A percentile compares a stretch with the other conserved stretches of the same genome.
Evolutionary conservation across 2,329 filamentous ascomycete species (phyloP).

Genomic region (Helotiales sp.): DNA sequence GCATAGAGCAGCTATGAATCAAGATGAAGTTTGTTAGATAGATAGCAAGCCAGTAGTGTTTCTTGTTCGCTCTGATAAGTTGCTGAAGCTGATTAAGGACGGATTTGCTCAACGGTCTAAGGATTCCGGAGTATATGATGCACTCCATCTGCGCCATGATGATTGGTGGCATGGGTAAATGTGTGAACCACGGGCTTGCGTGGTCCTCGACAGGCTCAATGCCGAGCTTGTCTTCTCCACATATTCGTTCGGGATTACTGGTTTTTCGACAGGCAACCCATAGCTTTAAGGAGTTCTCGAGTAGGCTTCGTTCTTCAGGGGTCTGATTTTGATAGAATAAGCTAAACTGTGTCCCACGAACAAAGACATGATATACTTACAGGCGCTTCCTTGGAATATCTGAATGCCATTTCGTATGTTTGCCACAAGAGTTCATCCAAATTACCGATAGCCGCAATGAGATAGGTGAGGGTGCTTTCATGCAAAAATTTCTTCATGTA

Average conservation of each 20-base stretch:
- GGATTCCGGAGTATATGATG: too few species aligned
- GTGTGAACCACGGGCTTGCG: not conserved
- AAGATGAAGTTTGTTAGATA: too few species aligned
- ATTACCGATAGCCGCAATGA: not conserved
- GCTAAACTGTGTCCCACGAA: too few species aligned
- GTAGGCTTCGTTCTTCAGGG: conserved; percentile 1
- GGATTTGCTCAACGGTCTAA: too few species aligned
- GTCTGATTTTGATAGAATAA: not conserved
- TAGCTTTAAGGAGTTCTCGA: not conserved
- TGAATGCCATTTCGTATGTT: conserved; percentile 8
- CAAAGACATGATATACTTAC: too few species aligned
- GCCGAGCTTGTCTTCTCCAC: not conserved
- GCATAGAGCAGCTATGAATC: too few species aligned
- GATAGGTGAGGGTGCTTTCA: not conserved
- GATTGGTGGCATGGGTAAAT: not conserved
- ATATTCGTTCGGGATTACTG: not conserved
- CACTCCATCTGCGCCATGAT: too few species aligned
- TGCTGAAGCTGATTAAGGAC: too few species aligned
- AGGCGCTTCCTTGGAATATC: not conserved
- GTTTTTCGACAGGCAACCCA: conserved; percentile 7
- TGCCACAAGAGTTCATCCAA: not conserved
- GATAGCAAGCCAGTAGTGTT: too few species aligned
- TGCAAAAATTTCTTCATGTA: not conserved
- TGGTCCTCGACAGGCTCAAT: not conserved
- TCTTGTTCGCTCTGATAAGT: too few species aligned